Evolutionary conservation across 805 yeast species (phyloP).

Genomic region (Clavispora santaluciae): DNA sequence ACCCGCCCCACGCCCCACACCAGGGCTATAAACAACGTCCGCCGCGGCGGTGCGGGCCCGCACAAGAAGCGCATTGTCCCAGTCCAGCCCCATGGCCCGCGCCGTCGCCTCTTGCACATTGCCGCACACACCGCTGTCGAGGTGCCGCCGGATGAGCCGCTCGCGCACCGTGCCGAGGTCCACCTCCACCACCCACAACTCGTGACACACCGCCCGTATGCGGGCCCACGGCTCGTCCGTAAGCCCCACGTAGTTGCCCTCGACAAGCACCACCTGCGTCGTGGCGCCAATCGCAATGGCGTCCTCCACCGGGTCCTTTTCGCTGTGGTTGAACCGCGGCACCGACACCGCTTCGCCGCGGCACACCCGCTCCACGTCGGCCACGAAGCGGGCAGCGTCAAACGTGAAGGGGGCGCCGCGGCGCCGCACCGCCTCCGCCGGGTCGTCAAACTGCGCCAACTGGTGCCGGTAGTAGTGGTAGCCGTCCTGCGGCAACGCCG

Average conservation of each 20-base stretch:
- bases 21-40: constrained; percentile 8
- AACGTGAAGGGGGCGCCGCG: constrained; percentile 89
- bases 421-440: constrained; percentile 52
- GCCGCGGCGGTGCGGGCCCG: constrained; percentile 12
- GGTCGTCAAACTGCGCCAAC: constrained; percentile 42
- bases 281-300: constrained; percentile 43
- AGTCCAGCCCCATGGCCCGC: constrained; percentile 54
- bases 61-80: constrained; percentile 53
- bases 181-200: constrained; percentile 50
- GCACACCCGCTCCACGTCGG: constrained; percentile 17
- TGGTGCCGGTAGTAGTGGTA: constrained; percentile 32
- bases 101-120: constrained; percentile 46
- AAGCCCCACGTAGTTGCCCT: constrained; percentile 70
- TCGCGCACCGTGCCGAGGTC: constrained; percentile 42
- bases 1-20: not conserved
- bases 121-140: constrained; percentile 48
- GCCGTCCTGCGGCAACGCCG: constrained; percentile 37
- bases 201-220: constrained; percentile 36
- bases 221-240: constrained; percentile 55
- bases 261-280: constrained; percentile 58
- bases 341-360: constrained; percentile 34
- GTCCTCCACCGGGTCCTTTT: constrained; percentile 64
- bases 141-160: constrained; percentile 66
- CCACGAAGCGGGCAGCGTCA: constrained; percentile 45
- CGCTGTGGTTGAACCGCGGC: constrained; percentile 74